phyloP scores from a whole-genome alignment of 2,329 filamentous ascomycete genomes.

The Alternaria panax region DNA sequence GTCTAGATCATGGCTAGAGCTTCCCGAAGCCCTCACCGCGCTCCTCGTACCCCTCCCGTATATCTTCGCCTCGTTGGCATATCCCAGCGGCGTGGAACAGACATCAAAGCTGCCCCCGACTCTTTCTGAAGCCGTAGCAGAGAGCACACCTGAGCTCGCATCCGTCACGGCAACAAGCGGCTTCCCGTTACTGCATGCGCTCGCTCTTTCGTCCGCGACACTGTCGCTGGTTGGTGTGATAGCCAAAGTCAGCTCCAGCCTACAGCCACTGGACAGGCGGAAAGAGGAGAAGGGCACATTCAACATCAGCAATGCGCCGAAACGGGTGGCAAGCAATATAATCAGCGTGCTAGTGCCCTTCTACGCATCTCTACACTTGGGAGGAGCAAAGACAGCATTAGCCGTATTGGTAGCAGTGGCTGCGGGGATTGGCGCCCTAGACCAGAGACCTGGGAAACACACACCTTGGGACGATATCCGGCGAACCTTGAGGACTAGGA shows the following conservation, averaged over 20 bases:
- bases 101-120: conserved; percentile 27
- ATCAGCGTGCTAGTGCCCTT: conserved; percentile 60
- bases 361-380: conserved; percentile 63
- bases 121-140: conserved; percentile 34
- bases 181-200: conserved; percentile 53
- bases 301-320: conserved; percentile 17
- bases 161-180: conserved; percentile 13
- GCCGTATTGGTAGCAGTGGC: conserved; percentile 57
- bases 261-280: conserved; percentile 46
- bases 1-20: conserved; percentile 45
- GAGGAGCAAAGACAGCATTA: conserved; percentile 62
- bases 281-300: conserved; percentile 35
- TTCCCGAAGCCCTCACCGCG: conserved; percentile 59
- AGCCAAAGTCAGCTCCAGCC: conserved; percentile 41
- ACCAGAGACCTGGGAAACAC: conserved; percentile 44
- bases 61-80: conserved; percentile 57
- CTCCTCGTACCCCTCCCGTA: conserved; percentile 60
- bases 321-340: conserved; percentile 44
- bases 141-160: conserved; percentile 21
- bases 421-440: conserved; percentile 52
- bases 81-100: conserved; percentile 38
- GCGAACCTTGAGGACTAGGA: conserved; percentile 47
- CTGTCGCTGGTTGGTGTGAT: conserved; percentile 55
- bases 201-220: conserved; percentile 56
- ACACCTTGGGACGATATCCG: conserved; percentile 41